phyloP scores from a whole-genome alignment of 495 filamentous ascomycete species.

The Lepidopterella palustris region DNA sequence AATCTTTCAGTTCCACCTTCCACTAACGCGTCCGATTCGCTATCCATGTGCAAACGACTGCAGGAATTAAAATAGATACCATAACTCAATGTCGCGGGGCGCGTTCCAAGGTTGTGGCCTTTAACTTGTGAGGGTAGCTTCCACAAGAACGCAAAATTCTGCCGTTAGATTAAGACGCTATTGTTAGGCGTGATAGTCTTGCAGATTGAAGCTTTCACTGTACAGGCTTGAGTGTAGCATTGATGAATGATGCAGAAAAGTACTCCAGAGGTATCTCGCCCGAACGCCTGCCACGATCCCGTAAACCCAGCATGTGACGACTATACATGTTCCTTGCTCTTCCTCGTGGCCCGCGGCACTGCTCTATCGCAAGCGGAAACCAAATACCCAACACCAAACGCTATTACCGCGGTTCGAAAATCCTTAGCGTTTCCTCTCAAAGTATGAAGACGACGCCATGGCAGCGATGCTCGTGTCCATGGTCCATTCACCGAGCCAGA shows the following conservation, averaged over 20 bases:
- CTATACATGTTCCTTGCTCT: neutral
- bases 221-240: neutral
- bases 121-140: too few species aligned
- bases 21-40: too few species aligned
- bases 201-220: too few species aligned
- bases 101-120: too few species aligned
- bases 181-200: too few species aligned
- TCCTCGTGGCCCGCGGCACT: neutral
- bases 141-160: too few species aligned
- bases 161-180: too few species aligned
- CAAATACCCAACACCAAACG: neutral
- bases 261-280: neutral
- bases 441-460: constrained; percentile 78
- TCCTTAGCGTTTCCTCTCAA: constrained; percentile 74
- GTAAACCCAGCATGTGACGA: neutral
- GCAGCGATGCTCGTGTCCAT: constrained; percentile 95
- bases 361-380: neutral
- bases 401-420: neutral
- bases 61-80: too few species aligned
- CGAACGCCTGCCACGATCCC: neutral
- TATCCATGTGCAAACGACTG: too few species aligned
- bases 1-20: too few species aligned
- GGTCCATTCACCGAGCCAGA: constrained; percentile 92
- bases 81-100: too few species aligned
- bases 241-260: neutral